Percentiles rank a stretch among this genome's conserved stretches.
Evolutionary conservation across 495 filamentous ascomycete species (phyloP).

Genomic region (Lichina pygmaea): DNA sequence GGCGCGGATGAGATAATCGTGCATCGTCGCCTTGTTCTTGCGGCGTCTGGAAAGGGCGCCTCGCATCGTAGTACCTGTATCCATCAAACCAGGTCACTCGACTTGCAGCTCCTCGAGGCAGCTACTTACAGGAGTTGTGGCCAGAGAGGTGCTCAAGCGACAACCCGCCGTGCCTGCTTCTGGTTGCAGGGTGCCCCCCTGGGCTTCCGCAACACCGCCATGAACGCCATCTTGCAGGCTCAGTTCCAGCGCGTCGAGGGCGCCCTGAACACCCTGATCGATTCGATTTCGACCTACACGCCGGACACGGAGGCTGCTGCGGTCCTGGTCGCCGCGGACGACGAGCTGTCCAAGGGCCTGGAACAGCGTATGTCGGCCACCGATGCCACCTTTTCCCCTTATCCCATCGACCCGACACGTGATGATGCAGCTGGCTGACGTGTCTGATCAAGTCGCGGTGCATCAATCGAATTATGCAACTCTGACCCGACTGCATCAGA

Average conservation of each 20-base stretch:
- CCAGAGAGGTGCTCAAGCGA: too few species aligned
- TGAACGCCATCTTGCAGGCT: conserved; percentile 29
- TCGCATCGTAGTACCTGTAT: too few species aligned
- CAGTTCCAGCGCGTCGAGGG: conserved; percentile 43
- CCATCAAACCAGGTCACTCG: too few species aligned
- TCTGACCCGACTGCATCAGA: conserved; percentile 32
- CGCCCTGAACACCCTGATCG: conserved; percentile 35
- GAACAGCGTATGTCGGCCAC: conserved; percentile 20
- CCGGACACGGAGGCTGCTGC: conserved; percentile 33
- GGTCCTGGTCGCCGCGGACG: conserved; percentile 40
- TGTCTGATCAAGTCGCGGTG: conserved; percentile 21
- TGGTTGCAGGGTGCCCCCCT: too few species aligned
- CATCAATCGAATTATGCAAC: conserved; percentile 43
- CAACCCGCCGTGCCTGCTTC: too few species aligned
- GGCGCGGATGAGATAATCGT: too few species aligned
- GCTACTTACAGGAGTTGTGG: too few species aligned
- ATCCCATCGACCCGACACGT: not conserved
- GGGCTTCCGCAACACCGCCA: conserved; percentile 6
- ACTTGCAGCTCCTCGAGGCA: too few species aligned
- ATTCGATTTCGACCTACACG: conserved; percentile 55
- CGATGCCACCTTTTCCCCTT: not conserved
- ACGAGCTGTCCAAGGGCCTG: conserved; percentile 28
- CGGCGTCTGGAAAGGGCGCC: too few species aligned
- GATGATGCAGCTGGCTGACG: not conserved
- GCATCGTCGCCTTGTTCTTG: too few species aligned